Percentiles rank a stretch among this genome's conserved stretches.
Evolutionary conservation across 768 basidiomycete species (phyloP).

Genomic region (Pleurotus pulmonarius): DNA sequence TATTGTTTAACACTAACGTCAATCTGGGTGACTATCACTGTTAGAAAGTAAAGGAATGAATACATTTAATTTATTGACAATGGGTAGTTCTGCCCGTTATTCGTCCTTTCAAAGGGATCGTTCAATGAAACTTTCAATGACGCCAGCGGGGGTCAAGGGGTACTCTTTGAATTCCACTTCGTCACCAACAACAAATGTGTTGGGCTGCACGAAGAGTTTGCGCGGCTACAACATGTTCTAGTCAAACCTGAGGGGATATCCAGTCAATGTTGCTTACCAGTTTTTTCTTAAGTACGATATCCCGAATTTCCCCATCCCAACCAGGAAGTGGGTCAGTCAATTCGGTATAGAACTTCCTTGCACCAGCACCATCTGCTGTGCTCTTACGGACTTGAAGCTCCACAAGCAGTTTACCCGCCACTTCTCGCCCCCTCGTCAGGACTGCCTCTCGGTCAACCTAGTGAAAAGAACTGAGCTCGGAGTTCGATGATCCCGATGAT

Average conservation of each 20-base stretch:
- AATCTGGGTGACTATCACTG: too few relatives aligned
- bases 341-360: slow-evolving; percentile 75
- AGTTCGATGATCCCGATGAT: background rate
- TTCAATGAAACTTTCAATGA: slow-evolving; percentile 82
- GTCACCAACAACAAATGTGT: slow-evolving; percentile 62
- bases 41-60: too few relatives aligned
- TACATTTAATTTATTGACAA: too few relatives aligned
- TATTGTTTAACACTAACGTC: slow-evolving; percentile 1
- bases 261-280: slow-evolving; percentile 40
- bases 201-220: slow-evolving; percentile 84
- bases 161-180: slow-evolving; percentile 80
- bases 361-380: slow-evolving; percentile 78
- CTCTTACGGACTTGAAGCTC: slow-evolving; percentile 84
- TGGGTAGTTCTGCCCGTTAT: background rate
- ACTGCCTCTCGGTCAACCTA: slow-evolving; percentile 74
- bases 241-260: slow-evolving; percentile 2
- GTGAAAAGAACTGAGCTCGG: background rate
- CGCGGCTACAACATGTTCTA: slow-evolving; percentile 53
- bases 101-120: slow-evolving; percentile 21
- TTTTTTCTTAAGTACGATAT: slow-evolving; percentile 78
- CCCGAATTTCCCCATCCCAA: slow-evolving; percentile 74
- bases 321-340: slow-evolving; percentile 69
- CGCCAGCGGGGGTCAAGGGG: slow-evolving; percentile 65
- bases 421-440: slow-evolving; percentile 58
- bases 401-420: slow-evolving; percentile 70